Evolutionary conservation across 139 green algal genomes (phyloP).

Genomic region (Eudorina sp.): DNA sequence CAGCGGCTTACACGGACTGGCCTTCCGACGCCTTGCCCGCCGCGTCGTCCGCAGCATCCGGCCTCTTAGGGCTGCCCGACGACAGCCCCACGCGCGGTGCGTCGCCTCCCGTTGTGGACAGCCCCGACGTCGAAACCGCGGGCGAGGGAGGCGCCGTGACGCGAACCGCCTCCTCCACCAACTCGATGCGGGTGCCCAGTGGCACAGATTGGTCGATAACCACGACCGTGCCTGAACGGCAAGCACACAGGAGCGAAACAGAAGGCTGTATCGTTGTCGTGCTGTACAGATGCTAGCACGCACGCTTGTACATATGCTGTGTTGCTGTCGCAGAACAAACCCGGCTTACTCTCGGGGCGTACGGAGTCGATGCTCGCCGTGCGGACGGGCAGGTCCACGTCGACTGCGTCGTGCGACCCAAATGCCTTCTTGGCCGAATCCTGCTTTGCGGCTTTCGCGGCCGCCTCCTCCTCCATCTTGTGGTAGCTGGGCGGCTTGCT

Average conservation of each 20-base stretch:
- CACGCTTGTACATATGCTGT: too few relatives aligned
- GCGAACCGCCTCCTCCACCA: neutral
- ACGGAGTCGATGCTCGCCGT: neutral
- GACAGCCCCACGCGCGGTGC: neutral
- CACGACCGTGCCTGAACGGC: neutral
- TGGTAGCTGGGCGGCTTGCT: slow-evolving; percentile 21
- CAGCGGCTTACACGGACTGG: neutral
- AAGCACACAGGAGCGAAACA: neutral
- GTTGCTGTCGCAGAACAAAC: too few relatives aligned
- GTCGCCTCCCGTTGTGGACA: neutral
- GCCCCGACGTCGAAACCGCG: neutral
- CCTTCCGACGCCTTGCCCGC: neutral
- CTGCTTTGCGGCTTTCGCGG: slow-evolving; percentile 27
- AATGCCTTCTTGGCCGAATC: slow-evolving; percentile 14
- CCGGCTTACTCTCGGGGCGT: slow-evolving; percentile 36
- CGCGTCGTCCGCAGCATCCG: neutral
- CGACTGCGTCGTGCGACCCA: neutral
- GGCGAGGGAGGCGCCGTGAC: too few relatives aligned
- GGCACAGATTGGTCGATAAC: neutral
- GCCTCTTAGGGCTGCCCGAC: neutral
- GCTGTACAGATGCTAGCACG: too few relatives aligned
- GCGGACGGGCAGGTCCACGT: neutral
- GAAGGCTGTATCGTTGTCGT: too few relatives aligned
- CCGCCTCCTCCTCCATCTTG: slow-evolving; percentile 32
- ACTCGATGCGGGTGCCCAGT: neutral